Evolutionary conservation across 176 grass and related monocot species (phyloP).

Genomic region (Aechmea fasciata): DNA sequence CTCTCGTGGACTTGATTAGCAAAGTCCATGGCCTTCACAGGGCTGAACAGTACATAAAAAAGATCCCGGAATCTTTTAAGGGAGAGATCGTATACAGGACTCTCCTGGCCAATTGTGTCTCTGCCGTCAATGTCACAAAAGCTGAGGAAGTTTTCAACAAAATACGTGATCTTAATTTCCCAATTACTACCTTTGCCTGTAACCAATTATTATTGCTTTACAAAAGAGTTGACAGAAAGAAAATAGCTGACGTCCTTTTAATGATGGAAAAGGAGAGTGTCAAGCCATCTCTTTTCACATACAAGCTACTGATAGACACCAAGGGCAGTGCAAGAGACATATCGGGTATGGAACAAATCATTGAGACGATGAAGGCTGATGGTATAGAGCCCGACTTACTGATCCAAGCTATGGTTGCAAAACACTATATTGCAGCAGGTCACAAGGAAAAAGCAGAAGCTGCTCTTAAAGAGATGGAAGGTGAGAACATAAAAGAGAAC

Average conservation of each 20-base stretch:
- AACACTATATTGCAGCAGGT: slow-evolving; percentile 16
- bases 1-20: slow-evolving; percentile 18
- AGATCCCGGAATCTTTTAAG: slow-evolving; percentile 16
- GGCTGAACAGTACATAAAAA: slow-evolving; percentile 19
- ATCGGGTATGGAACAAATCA: slow-evolving; percentile 23
- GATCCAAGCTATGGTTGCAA: slow-evolving; percentile 7
- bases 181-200: slow-evolving; percentile 12
- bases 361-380: slow-evolving; percentile 17
- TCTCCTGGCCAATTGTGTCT: slow-evolving; percentile 19
- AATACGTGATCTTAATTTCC: slow-evolving; percentile 22
- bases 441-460: slow-evolving; percentile 19
- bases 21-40: slow-evolving; percentile 14
- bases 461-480: slow-evolving; percentile 22
- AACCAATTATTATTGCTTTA: slow-evolving; percentile 24
- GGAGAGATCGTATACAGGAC: slow-evolving; percentile 23
- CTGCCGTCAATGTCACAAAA: slow-evolving; percentile 6
- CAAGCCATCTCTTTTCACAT: slow-evolving; percentile 18
- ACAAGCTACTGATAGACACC: slow-evolving; percentile 11
- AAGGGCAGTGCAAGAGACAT: slow-evolving; percentile 21
- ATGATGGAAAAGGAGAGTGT: slow-evolving; percentile 28
- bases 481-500: slow-evolving; percentile 5
- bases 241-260: slow-evolving; percentile 24
- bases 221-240: slow-evolving; percentile 14
- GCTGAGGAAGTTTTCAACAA: slow-evolving; percentile 23
- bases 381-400: slow-evolving; percentile 13